These are phyloP conservation scores for Pythium coloratum DNA, from an alignment of 352 stramenopile species.

Conservation along the genomic window DNA sequence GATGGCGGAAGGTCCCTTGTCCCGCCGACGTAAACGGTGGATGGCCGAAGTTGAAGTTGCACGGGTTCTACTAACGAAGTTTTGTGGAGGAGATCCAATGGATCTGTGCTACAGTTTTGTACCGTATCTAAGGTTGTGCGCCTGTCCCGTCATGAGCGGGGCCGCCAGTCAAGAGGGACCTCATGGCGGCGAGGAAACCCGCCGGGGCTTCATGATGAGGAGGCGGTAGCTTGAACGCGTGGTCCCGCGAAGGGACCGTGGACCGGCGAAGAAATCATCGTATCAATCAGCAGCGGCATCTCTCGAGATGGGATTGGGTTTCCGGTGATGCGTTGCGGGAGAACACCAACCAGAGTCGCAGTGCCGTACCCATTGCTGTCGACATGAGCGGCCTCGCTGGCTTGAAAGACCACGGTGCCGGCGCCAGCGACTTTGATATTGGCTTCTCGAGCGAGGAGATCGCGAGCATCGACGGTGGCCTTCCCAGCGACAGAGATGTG, in stretches of 20 bases:
- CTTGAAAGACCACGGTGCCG: constrained; percentile 7
- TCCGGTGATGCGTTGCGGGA: constrained; percentile 14
- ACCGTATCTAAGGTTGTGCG: constrained; percentile 4
- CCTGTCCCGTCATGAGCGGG: background rate
- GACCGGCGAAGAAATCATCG: background rate
- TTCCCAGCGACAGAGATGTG: constrained; percentile 13
- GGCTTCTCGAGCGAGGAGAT: constrained; percentile 16
- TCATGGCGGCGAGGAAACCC: constrained; percentile 12
- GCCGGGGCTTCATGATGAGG: background rate
- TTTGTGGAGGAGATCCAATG: background rate
- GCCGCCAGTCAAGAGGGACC: constrained; percentile 11
- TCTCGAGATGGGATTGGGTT: background rate
- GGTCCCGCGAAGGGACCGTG: background rate
- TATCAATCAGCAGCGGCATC: constrained; percentile 10
- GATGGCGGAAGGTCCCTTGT: background rate
- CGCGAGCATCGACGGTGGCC: constrained; percentile 5
- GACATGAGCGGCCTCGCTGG: constrained; percentile 11
- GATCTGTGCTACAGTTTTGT: too few relatives aligned
- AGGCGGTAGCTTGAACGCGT: background rate
- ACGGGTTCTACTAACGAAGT: background rate
- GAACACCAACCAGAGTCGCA: constrained; percentile 6
- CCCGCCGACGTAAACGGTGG: constrained; percentile 1
- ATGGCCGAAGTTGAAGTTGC: constrained; percentile 14
- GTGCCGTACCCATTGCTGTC: constrained; percentile 10
- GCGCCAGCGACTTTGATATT: constrained; percentile 5